These are phyloP conservation scores for Alloascoidea hylecoeti DNA, from an alignment of 805 yeast genomes.

Conservation along the genomic window DNA sequence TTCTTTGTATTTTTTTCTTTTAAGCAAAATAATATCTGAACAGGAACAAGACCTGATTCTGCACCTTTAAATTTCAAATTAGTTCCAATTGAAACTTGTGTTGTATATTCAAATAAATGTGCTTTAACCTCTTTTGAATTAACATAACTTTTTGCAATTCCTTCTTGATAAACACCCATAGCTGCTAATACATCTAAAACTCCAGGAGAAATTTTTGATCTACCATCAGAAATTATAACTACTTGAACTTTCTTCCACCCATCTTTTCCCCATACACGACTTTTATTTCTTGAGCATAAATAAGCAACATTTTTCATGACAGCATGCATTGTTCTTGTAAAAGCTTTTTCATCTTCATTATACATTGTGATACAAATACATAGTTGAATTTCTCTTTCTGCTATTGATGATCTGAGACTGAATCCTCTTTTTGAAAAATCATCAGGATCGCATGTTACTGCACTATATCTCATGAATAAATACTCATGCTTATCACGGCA, in stretches of 20 bases:
- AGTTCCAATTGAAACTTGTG: conserved; percentile 86
- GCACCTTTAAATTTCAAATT: conserved; percentile 82
- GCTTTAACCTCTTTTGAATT: conserved; percentile 86
- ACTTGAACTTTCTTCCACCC: conserved; percentile 97
- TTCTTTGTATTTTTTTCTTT: conserved; percentile 88
- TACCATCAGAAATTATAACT: conserved; percentile 84
- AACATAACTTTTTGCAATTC: conserved; percentile 88
- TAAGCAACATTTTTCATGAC: conserved; percentile 89
- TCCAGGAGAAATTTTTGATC: conserved; percentile 74
- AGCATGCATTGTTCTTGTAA: conserved; percentile 89
- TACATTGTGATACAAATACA: conserved; percentile 94
- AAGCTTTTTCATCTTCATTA: conserved; percentile 82
- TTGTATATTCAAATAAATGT: conserved; percentile 90
- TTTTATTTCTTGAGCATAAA: conserved; percentile 64
- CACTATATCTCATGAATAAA: conserved; percentile 93
- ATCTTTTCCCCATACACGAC: conserved; percentile 89
- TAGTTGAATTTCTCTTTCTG: conserved; percentile 83
- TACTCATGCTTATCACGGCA: conserved; percentile 85
- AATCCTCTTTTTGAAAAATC: conserved; percentile 74
- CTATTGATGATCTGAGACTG: conserved; percentile 71
- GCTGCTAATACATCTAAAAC: conserved; percentile 84
- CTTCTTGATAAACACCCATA: conserved; percentile 94
- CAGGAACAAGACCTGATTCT: conserved; percentile 85
- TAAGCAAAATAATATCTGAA: conserved; percentile 82
- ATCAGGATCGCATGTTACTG: conserved; percentile 90